Evolutionary conservation across 2,329 filamentous ascomycete genomes (phyloP).

Genomic region (Fonsecaea nubica): DNA sequence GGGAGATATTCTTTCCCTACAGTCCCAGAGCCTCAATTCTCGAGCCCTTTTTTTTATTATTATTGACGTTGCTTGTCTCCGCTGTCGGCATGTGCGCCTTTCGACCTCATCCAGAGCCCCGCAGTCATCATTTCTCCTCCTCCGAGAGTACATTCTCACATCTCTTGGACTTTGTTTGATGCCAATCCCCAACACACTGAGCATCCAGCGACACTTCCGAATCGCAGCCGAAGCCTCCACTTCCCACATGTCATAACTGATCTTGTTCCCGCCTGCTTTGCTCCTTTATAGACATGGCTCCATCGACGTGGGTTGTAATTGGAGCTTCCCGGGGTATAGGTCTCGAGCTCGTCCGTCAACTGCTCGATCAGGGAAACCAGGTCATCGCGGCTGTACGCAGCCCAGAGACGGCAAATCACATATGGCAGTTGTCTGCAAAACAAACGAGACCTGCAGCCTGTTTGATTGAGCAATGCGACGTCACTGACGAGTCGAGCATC

Average conservation of each 20-base stretch:
- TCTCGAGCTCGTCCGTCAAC: slow-evolving; percentile 60
- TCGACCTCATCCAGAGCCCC: slow-evolving; percentile 8
- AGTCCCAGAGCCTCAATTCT: slow-evolving; percentile 5
- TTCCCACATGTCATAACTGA: background rate
- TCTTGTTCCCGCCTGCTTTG: background rate
- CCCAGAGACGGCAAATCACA: slow-evolving; percentile 50
- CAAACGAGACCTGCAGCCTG: slow-evolving; percentile 41
- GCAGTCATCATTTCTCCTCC: slow-evolving; percentile 6
- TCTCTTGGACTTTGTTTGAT: background rate
- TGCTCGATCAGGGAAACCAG: slow-evolving; percentile 54
- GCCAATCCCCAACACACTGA: background rate
- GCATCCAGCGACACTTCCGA: background rate
- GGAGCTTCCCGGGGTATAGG: slow-evolving; percentile 50
- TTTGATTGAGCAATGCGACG: slow-evolving; percentile 59
- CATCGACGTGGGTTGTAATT: slow-evolving; percentile 44
- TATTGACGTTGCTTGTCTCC: slow-evolving; percentile 7
- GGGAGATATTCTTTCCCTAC: background rate
- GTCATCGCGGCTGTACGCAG: slow-evolving; percentile 61
- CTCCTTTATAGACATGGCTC: slow-evolving; percentile 13
- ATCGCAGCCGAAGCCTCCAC: background rate
- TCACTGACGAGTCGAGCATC: slow-evolving; percentile 61
- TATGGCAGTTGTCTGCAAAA: slow-evolving; percentile 50
- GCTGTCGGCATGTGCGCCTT: slow-evolving; percentile 16
- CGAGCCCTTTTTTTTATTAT: background rate
- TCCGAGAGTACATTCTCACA: background rate